Conservation (phyloP, 2,329 filamentous ascomycete species). For the Gnomoniopsis smithogilvyi region DNA sequence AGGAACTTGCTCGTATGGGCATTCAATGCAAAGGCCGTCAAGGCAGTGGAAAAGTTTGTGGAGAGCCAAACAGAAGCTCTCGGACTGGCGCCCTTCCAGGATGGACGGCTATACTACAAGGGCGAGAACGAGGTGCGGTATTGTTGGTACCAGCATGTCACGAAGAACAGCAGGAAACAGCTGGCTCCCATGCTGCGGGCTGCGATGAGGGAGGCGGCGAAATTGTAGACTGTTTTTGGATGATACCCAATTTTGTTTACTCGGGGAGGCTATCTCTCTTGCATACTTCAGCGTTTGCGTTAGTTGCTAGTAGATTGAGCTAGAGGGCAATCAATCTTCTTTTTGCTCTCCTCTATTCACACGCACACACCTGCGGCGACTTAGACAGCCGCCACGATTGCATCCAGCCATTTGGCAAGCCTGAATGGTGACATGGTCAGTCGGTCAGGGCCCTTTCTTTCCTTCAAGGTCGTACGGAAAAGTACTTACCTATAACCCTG, state of each 20-base stretch:
- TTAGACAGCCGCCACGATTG: constrained; percentile 26
- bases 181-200: constrained; percentile 65
- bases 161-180: constrained; percentile 64
- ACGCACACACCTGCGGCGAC: too few relatives aligned
- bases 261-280: neutral
- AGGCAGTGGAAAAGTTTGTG: constrained; percentile 54
- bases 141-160: constrained; percentile 64
- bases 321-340: neutral
- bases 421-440: constrained; percentile 16
- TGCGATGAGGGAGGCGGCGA: constrained; percentile 38
- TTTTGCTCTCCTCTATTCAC: neutral
- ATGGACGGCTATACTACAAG: constrained; percentile 43
- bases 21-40: constrained; percentile 43
- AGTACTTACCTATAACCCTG: constrained; percentile 32
- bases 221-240: constrained; percentile 8
- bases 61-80: constrained; percentile 43
- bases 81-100: constrained; percentile 52
- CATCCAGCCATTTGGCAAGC: constrained; percentile 32
- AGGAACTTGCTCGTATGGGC: constrained; percentile 69
- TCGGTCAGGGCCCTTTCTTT: neutral
- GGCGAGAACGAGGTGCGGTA: constrained; percentile 43
- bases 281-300: neutral
- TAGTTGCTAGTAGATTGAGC: neutral
- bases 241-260: constrained; percentile 1
- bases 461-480: neutral